phyloP scores from a whole-genome alignment of 1,284 basidiomycete species.

The Termitomyces sp. region DNA sequence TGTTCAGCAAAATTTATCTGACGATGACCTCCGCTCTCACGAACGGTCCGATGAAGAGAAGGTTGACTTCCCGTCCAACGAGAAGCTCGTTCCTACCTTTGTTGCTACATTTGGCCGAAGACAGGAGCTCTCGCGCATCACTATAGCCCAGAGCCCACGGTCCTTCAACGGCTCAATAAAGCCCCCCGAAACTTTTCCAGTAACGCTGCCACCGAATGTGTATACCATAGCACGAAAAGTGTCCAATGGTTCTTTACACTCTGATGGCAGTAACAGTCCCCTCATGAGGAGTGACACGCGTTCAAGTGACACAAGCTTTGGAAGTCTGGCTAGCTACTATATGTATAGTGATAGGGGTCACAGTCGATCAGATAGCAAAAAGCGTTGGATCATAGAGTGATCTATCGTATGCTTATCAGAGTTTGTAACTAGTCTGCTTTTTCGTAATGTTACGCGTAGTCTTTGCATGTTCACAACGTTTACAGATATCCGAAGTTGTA shows the following conservation, averaged over 20 bases:
- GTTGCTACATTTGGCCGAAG: conserved; percentile 42
- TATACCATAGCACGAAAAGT: conserved; percentile 14
- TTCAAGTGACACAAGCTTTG: conserved; percentile 17
- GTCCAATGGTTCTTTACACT: conserved; percentile 17
- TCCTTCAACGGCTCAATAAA: conserved; percentile 41
- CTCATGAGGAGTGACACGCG: conserved; percentile 14
- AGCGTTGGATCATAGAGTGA: conserved; percentile 59
- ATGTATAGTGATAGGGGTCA: conserved; percentile 22
- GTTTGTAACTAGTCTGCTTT: background rate
- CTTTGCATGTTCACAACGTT: background rate
- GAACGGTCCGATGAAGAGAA: conserved; percentile 49
- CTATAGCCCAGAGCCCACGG: conserved; percentile 41
- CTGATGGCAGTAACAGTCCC: background rate
- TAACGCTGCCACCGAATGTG: conserved; percentile 23
- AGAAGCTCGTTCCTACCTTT: conserved; percentile 50
- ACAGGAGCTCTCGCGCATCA: conserved; percentile 33
- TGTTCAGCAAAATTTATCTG: conserved; percentile 45
- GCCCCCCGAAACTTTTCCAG: conserved; percentile 32
- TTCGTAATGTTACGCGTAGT: background rate
- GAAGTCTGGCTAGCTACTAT: conserved; percentile 20
- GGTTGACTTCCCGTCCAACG: conserved; percentile 55
- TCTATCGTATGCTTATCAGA: background rate
- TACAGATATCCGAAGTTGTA: background rate
- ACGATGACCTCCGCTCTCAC: conserved; percentile 41
- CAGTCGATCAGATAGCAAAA: conserved; percentile 23